A percentile compares a stretch with the other conserved stretches of the same genome.
phyloP scores from a whole-genome alignment of 306 rosid species.

The Casuarina equisetifolia region DNA sequence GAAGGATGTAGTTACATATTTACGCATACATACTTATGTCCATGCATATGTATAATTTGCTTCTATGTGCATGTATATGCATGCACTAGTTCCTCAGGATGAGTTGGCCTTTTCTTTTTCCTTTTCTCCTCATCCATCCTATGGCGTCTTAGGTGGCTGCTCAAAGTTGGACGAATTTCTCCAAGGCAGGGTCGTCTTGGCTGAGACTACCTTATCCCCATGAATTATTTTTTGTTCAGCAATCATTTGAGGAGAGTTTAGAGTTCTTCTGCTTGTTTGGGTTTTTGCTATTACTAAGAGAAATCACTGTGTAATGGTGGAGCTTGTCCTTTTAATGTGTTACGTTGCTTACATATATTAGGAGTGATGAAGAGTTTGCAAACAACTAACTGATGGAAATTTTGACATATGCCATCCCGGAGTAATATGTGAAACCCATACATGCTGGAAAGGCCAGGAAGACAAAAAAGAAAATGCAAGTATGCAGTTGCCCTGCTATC shows the following conservation, averaged over 20 bases:
- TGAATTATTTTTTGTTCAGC: background rate
- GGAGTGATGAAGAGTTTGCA: background rate
- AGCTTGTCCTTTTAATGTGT: background rate
- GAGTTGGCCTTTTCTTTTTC: background rate
- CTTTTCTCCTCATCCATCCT: background rate
- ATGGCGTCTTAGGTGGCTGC: background rate
- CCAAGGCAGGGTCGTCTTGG: background rate
- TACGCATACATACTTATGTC: no score
- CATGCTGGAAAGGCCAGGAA: background rate
- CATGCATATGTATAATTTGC: background rate
- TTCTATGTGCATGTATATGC: no score
- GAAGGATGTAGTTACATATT: no score
- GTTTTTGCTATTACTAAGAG: background rate
- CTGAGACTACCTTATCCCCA: background rate
- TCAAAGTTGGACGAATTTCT: background rate
- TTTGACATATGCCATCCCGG: slow-evolving; percentile 4
- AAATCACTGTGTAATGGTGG: background rate
- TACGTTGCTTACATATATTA: background rate
- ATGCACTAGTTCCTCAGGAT: background rate
- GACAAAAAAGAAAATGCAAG: slow-evolving; percentile 13
- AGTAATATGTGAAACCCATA: slow-evolving; percentile 5
- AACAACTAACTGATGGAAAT: background rate
- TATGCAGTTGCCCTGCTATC: slow-evolving; percentile 14
- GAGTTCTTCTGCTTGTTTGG: background rate
- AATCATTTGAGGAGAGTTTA: background rate